Conservation (phyloP, 2,329 filamentous ascomycete genomes). For the Lecanicillium sp. region DNA sequence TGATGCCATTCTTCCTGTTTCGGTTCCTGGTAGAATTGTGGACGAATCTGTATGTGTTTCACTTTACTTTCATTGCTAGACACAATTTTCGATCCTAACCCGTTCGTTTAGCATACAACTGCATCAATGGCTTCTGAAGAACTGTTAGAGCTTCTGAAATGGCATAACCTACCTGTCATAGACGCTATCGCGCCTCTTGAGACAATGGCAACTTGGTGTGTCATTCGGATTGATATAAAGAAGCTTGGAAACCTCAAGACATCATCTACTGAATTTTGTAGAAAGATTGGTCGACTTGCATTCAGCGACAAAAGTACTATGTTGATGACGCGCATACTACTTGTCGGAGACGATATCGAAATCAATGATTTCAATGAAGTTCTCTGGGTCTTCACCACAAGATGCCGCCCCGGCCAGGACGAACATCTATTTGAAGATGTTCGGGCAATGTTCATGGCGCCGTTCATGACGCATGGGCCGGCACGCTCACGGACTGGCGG, state of each 20-base stretch:
- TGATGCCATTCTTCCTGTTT: conserved; percentile 42
- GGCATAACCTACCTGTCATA: conserved; percentile 34
- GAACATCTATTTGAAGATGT: conserved; percentile 41
- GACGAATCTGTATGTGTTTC: conserved; percentile 33
- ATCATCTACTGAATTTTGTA: conserved; percentile 32
- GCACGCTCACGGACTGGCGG: too few species aligned
- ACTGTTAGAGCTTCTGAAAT: conserved; percentile 29
- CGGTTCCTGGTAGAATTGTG: conserved; percentile 36
- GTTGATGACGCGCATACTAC: conserved; percentile 37
- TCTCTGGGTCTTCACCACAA: conserved; percentile 42
- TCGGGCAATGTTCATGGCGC: conserved; percentile 36
- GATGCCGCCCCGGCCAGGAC: conserved; percentile 38
- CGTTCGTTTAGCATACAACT: conserved; percentile 28
- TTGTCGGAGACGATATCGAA: conserved; percentile 46
- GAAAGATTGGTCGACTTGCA: conserved; percentile 36
- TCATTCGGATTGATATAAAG: conserved; percentile 49
- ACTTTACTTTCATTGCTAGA: too few species aligned
- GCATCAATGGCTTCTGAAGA: conserved; percentile 38
- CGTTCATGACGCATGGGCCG: conserved; percentile 37
- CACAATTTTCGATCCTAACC: too few species aligned
- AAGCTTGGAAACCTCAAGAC: conserved; percentile 51
- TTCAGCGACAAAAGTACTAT: conserved; percentile 36
- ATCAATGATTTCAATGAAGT: conserved; percentile 40
- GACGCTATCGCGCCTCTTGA: conserved; percentile 40
- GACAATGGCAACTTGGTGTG: conserved; percentile 42